A percentile compares a stretch with the other conserved stretches of the same genome.
Conservation (phyloP, 2,329 filamentous ascomycete species). For the Orbilia brochopaga region DNA sequence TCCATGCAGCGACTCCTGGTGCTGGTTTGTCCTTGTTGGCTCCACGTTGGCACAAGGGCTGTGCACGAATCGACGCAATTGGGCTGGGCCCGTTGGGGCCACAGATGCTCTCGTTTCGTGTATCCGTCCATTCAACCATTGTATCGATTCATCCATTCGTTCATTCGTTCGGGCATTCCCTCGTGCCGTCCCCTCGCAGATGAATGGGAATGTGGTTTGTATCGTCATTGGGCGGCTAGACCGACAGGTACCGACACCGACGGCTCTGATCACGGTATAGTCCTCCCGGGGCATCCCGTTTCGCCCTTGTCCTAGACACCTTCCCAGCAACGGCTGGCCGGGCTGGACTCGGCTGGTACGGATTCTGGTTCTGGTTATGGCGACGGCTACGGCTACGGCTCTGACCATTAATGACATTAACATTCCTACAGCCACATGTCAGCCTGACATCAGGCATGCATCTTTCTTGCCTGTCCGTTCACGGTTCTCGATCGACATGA, state of each 20-base stretch:
- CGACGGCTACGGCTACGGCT: not conserved
- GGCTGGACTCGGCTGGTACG: slow-evolving; percentile 7
- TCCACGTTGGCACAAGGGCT: slow-evolving; percentile 50
- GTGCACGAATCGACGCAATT: slow-evolving; percentile 48
- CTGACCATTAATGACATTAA: not conserved
- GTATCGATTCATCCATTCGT: not conserved
- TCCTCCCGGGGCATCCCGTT: slow-evolving; percentile 20
- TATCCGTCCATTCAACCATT: not conserved
- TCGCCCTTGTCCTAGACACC: slow-evolving; percentile 41
- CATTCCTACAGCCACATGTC: slow-evolving; percentile 34
- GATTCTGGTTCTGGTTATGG: no score
- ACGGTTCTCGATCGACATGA: slow-evolving; percentile 35
- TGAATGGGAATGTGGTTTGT: no score
- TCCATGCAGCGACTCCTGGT: not conserved
- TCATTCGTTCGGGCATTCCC: no score
- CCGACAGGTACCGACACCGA: slow-evolving; percentile 30
- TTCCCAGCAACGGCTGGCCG: slow-evolving; percentile 15
- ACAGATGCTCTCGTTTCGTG: slow-evolving; percentile 18
- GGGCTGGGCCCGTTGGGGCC: slow-evolving; percentile 18
- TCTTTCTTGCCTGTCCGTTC: slow-evolving; percentile 24
- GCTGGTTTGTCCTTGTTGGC: slow-evolving; percentile 35
- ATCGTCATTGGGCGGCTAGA: slow-evolving; percentile 22
- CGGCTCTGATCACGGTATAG: slow-evolving; percentile 29
- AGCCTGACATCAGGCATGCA: slow-evolving; percentile 51
- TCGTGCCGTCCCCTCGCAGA: no score